Percentiles rank a stretch among this genome's conserved stretches.
These are phyloP conservation scores for Phycomyces nitens DNA, from an alignment of 192 early-diverging fungal species.

Conservation along the genomic window DNA sequence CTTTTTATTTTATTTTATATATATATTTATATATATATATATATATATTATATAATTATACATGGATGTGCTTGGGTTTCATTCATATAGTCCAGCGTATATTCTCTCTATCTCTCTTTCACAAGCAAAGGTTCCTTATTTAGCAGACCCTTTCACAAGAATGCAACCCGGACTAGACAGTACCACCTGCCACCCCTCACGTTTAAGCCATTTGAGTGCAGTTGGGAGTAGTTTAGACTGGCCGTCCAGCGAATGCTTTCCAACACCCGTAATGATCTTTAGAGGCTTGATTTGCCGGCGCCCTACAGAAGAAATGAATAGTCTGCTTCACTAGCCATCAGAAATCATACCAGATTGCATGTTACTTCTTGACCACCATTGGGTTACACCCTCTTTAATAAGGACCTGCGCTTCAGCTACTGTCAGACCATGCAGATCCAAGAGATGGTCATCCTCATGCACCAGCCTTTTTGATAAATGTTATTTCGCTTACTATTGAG, in stretches of 20 bases:
- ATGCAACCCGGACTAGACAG: conserved; percentile 49
- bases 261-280: conserved; percentile 64
- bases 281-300: conserved; percentile 41
- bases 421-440: conserved; percentile 70
- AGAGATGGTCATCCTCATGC: conserved; percentile 48
- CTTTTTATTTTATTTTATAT: too few species aligned
- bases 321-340: background rate
- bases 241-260: conserved; percentile 59
- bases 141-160: conserved; percentile 41
- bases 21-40: too few species aligned
- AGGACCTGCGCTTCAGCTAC: conserved; percentile 58
- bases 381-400: conserved; percentile 51
- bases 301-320: conserved; percentile 7
- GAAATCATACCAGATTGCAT: conserved; percentile 32
- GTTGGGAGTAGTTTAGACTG: conserved; percentile 54
- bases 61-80: background rate
- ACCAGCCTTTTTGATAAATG: conserved; percentile 26
- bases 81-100: background rate
- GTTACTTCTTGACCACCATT: conserved; percentile 53
- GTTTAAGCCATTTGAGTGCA: conserved; percentile 41
- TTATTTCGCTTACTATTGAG: background rate
- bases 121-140: conserved; percentile 1
- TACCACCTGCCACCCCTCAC: conserved; percentile 56
- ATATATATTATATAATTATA: too few species aligned
- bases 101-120: background rate